Conservation (phyloP, 345 rosid genomes). For the Cardamine resedifolia region DNA sequence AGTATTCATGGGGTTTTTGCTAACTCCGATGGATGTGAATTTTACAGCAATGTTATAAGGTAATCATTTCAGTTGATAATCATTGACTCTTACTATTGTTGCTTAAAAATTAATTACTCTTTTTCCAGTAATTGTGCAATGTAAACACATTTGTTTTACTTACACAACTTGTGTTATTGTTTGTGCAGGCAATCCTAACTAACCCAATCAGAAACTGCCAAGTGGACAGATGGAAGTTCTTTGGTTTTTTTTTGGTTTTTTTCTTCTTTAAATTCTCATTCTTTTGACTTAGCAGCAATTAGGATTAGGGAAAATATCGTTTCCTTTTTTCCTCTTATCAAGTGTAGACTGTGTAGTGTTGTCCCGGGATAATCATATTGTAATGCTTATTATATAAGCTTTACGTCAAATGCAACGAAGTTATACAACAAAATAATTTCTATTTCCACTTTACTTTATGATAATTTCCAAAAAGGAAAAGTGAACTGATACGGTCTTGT, state of each 20-base stretch:
- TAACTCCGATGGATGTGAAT: conserved; percentile 25
- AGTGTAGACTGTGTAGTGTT: conserved; percentile 12
- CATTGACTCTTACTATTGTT: background rate
- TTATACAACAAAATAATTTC: conserved; percentile 4
- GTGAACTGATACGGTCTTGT: conserved; percentile 27
- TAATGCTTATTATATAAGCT: conserved; percentile 24
- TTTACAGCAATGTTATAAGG: conserved; percentile 41
- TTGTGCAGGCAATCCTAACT: conserved; percentile 46
- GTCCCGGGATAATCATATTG: conserved; percentile 27
- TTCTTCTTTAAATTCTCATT: conserved; percentile 27
- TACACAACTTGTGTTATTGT: background rate
- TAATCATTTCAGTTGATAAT: conserved; percentile 28
- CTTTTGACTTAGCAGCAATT: conserved; percentile 49
- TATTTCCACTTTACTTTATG: conserved; percentile 11
- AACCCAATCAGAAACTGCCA: conserved; percentile 45
- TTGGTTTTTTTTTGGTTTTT: conserved; percentile 40
- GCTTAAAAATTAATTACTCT: background rate
- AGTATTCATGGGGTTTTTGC: conserved; percentile 20
- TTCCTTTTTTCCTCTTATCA: conserved; percentile 24
- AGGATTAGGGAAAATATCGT: conserved; percentile 29
- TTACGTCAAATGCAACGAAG: conserved; percentile 15
- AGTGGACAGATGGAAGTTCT: conserved; percentile 46
- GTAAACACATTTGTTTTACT: background rate
- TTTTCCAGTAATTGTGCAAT: background rate
- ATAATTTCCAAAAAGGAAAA: conserved; percentile 20